Evolutionary conservation across 2,329 filamentous ascomycete genomes (phyloP), one percentile per base, ranked within the genome.

Genomic region (Xylariomycetidae sp.): DNA sequence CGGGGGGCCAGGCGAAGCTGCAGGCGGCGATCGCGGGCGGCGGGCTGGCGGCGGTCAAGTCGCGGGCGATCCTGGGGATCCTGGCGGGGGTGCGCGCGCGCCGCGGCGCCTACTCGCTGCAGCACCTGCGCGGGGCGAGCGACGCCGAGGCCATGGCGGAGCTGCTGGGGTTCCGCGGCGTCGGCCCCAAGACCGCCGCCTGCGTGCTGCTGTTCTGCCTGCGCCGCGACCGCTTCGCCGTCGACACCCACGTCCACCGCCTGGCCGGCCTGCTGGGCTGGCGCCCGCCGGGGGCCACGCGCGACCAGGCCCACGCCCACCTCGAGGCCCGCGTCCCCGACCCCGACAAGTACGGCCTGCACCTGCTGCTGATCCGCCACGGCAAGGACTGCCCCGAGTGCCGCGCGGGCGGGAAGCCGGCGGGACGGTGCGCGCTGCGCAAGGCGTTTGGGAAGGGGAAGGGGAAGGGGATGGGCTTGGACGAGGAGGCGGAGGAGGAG

Each of bases 11-110:
- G 25, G 40, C 52, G 10, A 59, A 56, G 42, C 54, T 71, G 5
- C 58, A 66, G 39, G 66, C 77, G 45, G 75, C 83, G 0, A 88
- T 89, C 49, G 76, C 77, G 53, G 68, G 68, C 16, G 85, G 85
- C 19, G 85, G 85, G 0, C 64, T 90, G 2, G 80, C 78, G 10
- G 72, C 73, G 22, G 67, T 75, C n/a, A 92, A 90, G 58, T 83
- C 77, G 50, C 79, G 74, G 37, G 76, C 79, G 46, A 85, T 90
- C 46, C 75, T 88, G 44, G 59, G 62, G 22, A 80, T 87, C 33
- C 61, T 90, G 48, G 62, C 71, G 29, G 79, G 85, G 50, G 82
- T 79, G 23, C 65, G 74, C 32, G 53, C 45, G 15, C 46, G 48
- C 19, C 54, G 67, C 47, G 65, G 64, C 4, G 27, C 14, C 2